phyloP scores from a whole-genome alignment of 2,329 filamentous ascomycete genomes.

The Aspergillus brasiliensis region DNA sequence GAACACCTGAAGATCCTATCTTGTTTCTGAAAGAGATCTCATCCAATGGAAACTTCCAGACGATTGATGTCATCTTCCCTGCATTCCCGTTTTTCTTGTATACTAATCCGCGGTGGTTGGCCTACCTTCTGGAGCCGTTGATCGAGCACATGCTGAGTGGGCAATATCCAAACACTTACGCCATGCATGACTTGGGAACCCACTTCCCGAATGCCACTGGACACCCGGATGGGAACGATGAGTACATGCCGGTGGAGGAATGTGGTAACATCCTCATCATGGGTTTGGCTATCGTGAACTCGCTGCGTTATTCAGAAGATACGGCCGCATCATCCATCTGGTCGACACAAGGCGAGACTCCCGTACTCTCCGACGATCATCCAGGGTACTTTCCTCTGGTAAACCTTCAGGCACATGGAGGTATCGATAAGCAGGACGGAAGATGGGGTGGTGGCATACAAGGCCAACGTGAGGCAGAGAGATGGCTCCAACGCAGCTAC shows the following conservation, averaged over 20 bases:
- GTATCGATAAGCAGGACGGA: constrained; percentile 62
- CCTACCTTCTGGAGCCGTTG: constrained; percentile 75
- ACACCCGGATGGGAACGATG: constrained; percentile 55
- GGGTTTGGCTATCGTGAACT: constrained; percentile 75
- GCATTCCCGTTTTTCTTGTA: constrained; percentile 85
- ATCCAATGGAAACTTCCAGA: constrained; percentile 82
- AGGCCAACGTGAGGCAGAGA: constrained; percentile 59
- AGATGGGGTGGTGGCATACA: constrained; percentile 59
- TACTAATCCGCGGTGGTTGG: constrained; percentile 78
- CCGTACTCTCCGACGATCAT: constrained; percentile 24
- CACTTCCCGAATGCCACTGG: constrained; percentile 60
- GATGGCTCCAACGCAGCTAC: constrained; percentile 72
- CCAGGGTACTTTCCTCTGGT: constrained; percentile 51
- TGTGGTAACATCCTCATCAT: constrained; percentile 77
- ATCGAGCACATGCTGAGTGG: constrained; percentile 80
- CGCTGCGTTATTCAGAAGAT: constrained; percentile 64
- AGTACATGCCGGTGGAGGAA: constrained; percentile 62
- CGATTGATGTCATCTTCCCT: constrained; percentile 85
- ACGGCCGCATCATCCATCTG: constrained; percentile 61
- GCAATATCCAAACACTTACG: constrained; percentile 72
- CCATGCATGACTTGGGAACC: constrained; percentile 57
- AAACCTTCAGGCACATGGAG: constrained; percentile 51
- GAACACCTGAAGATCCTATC: constrained; percentile 69
- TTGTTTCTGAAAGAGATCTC: constrained; percentile 85
- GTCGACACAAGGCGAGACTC: constrained; percentile 47